These are phyloP conservation scores for Wickerhamomyces mucosus DNA, from an alignment of 805 yeast genomes.

Conservation along the genomic window DNA sequence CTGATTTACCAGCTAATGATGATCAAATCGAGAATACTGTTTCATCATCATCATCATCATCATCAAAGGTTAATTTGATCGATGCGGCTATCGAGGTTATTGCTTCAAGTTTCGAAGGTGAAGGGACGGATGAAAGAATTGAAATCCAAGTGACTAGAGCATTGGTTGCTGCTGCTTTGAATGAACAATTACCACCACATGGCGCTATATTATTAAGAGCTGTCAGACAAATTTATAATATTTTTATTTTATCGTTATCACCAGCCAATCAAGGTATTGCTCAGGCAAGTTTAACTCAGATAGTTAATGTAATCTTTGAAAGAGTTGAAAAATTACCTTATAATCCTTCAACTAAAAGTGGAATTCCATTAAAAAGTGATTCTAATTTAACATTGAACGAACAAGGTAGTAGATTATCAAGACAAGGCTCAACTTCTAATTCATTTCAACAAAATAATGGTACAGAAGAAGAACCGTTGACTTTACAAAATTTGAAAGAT, in stretches of 20 bases:
- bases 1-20: slow-evolving; percentile 11
- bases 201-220: slow-evolving; percentile 86
- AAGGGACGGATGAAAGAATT: slow-evolving; percentile 79
- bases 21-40: slow-evolving; percentile 29
- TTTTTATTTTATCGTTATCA: slow-evolving; percentile 75
- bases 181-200: slow-evolving; percentile 75
- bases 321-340: slow-evolving; percentile 36
- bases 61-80: slow-evolving; percentile 42
- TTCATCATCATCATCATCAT: slow-evolving; percentile 41
- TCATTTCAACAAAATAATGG: slow-evolving; percentile 10
- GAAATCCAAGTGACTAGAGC: slow-evolving; percentile 94
- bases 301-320: slow-evolving; percentile 78
- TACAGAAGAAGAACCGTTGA: slow-evolving; percentile 31
- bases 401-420: slow-evolving; percentile 1
- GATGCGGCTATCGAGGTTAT: slow-evolving; percentile 82
- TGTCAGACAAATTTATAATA: slow-evolving; percentile 85
- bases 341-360: slow-evolving; percentile 10
- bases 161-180: slow-evolving; percentile 76
- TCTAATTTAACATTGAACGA: slow-evolving; percentile 23
- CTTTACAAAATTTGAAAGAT: slow-evolving; percentile 51
- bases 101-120: slow-evolving; percentile 81
- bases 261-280: slow-evolving; percentile 88
- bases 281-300: slow-evolving; percentile 89
- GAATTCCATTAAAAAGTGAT: slow-evolving; percentile 8
- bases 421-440: not conserved